Evolutionary conservation across 2,329 filamentous ascomycete genomes (phyloP), one percentile per base, ranked within the genome.

Genomic region (Dendryphion nanum): DNA sequence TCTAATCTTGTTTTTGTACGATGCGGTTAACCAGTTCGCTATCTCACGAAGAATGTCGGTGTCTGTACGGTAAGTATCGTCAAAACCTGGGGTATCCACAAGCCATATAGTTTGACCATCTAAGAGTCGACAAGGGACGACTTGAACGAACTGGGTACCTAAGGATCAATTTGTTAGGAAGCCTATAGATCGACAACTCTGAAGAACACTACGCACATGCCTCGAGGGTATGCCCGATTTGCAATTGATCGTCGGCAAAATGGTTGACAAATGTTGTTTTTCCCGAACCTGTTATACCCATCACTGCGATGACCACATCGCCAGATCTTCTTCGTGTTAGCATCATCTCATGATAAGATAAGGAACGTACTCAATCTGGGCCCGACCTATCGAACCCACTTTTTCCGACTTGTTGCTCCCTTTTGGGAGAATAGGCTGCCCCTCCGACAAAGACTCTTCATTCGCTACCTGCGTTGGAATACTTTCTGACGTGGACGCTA

Each of bases 61-160:
- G 39, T 76, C 72, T 5, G 63, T 62, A 8, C 66, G 52, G 19
- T 59, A 50, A 1, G 70, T 73, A 35, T 75, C 71, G 18, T 72
- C 66, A 40, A 76, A 75, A 1, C 73, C 73, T 0, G 73, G 72
- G 0, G 72, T 76, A 44, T 76, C 73, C 39, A 74, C 61, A 14
- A 72, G 53, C 19, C 43, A 47, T 8, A 63, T 33, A n/a, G n/a
- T n/a, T 8, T 37, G 4, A 28, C 33, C 20, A 7, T 37, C 37
- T 7, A 42, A 17, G 19, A 42, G 40, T 10, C 30, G 35, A 35
- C 51, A 53, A 16, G 48, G 35, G 18, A 48, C 41, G 8, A 45
- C 39, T 20, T 45, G 15, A 4, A 43, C 38, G 4, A 17, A 18
- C 15, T 18, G 32, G 40, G 44, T 43, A 56, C 38, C 38, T 48